Evolutionary conservation across 169 alveolate genomes (phyloP), one percentile per base, ranked within the genome.

Genomic region (Plasmodium vivax): DNA sequence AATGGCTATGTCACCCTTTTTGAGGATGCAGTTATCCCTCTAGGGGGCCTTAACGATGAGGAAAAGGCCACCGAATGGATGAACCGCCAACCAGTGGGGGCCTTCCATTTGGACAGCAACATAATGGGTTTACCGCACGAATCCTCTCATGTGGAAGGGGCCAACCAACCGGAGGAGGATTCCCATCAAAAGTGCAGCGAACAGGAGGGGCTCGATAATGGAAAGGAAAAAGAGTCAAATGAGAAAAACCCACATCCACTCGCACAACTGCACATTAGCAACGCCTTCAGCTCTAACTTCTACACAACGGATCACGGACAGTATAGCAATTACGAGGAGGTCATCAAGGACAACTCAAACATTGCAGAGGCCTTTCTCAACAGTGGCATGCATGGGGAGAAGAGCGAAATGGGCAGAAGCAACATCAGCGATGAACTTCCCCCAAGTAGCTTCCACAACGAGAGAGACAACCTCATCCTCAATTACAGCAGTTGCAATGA

Each of bases 291-390:
- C 27, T 84, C 75, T 16, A 56, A 72, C 38, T 30, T 84, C 9
- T 71, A 68, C 34, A 84, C 51, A 54, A 54, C 41, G 23, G 92
- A 43, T 27, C 32, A 84, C n/a, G 92, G 30, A 3, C 71, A 41
- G 10, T 71, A 84, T 72, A 43, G 6, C 14, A 84, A 84, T 71
- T 84, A 41, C 75, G 92, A 84, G 77, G 72, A 84, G 43, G n/a
- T 19, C 54, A 8, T 43, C 19, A 56, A 72, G 34, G 77, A 71
- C 23, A 32, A 41, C 16, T 84, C 83, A n/a, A 71, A 72, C 14
- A 84, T 23, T 84, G 38, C 74, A 16, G 32, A 72, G 16, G 27
- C 43, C n/a, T 72, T 84, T 84, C 38, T 84, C 34, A 41, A 43
- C 8, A 71, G 54, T 43, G 72, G 74, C 10, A 16, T 36, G 19